Base-by-base conservation (phyloP, 345 rosid species). In the Dipteronia sinensis region DNA sequence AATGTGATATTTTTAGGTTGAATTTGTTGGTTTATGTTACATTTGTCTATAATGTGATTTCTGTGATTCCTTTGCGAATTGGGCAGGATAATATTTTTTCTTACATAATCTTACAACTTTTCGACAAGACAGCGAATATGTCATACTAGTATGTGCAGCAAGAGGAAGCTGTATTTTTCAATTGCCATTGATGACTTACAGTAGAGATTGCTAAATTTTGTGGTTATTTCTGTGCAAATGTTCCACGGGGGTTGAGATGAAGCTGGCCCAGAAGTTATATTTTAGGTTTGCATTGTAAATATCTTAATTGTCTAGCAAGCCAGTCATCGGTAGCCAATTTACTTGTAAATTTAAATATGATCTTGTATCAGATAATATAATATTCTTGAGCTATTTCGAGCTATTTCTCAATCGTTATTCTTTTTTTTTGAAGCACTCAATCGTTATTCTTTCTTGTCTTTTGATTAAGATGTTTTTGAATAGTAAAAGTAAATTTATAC, bases 271-370 rank as follows among this genome's bases (percentile, higher is more conserved):
- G 82, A 42, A 47, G 73, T 70, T 82, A 69, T 74, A 58, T 46
- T 65, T 69, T 75, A 72, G 83, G 73, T 73, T 38, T 76, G 72
- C 80, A 71, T 65, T 80, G 83, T 77, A 77, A 77, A 83, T 74
- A 72, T 64, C 34, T 67, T 68, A 77, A 25, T 62, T 71, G 58
- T 58, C 64, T 71, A 31, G 76, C 23, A 75, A 16, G 34, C 71
- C 20, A 53, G 67, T 70, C 27, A 12, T 73, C 31, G 19, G 40
- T 65, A 67, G 80, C 69, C 74, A 66, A 72, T 49, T 69, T 69
- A 55, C 76, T 12, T 82, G 85, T 83, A 85, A 53, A 15, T 20
- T 55, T 61, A 68, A 63, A 44, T 65, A 74, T 63, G 2, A 69
- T 73, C 67, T 40, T 55, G 63, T 4, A 42, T 42, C 11, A 4